Percentiles rank a stretch among this genome's conserved stretches.
phyloP scores from a whole-genome alignment of 2,329 filamentous ascomycete genomes.

The Fusarium sp. region DNA sequence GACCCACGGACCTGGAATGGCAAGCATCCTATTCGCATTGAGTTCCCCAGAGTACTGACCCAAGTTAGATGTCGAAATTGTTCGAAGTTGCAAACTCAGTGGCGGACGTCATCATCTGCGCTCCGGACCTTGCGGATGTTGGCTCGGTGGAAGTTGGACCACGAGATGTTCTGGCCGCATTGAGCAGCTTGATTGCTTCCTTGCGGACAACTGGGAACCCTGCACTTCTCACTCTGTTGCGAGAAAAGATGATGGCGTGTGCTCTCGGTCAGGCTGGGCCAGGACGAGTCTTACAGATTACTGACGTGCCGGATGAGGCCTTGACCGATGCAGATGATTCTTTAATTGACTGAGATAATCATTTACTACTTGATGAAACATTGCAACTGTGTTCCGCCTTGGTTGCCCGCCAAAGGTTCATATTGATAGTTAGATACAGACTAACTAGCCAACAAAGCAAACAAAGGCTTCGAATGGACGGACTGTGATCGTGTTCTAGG shows the following conservation, averaged over 20 bases:
- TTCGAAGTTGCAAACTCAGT: constrained; percentile 33
- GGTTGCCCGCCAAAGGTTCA: neutral
- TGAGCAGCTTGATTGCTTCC: constrained; percentile 22
- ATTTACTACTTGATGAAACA: no score
- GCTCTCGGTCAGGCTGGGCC: constrained; percentile 16
- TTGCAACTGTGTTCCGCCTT: no score
- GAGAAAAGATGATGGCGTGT: constrained; percentile 30
- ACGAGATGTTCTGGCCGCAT: constrained; percentile 15
- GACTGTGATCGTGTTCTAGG: neutral
- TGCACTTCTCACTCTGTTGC: constrained; percentile 5
- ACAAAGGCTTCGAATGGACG: constrained; percentile 33
- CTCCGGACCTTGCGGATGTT: constrained; percentile 22
- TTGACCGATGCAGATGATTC: neutral
- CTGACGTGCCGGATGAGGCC: constrained; percentile 11
- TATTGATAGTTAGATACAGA: neutral
- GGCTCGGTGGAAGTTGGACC: constrained; percentile 17
- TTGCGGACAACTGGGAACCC: constrained; percentile 19
- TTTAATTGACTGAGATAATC: neutral
- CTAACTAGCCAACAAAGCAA: neutral
- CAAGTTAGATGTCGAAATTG: constrained; percentile 16
- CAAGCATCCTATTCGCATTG: neutral
- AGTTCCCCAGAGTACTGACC: neutral
- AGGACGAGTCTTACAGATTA: constrained; percentile 11
- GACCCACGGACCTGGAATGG: constrained; percentile 28
- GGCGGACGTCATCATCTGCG: constrained; percentile 30